phyloP scores from a whole-genome alignment of 306 rosid genomes.

The Cicer bijugum region DNA sequence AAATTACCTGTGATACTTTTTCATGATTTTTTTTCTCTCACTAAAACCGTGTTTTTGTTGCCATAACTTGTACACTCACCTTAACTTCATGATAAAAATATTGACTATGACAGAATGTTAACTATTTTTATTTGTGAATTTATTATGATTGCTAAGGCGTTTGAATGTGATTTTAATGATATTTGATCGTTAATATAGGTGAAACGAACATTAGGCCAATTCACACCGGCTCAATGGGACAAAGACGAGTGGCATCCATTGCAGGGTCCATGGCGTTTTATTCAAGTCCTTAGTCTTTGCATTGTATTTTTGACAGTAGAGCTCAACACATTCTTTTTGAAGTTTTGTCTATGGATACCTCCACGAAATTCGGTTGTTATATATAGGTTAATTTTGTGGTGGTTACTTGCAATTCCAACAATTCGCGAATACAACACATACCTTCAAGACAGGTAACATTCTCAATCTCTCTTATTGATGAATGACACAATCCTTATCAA shows the following conservation, averaged over 20 bases:
- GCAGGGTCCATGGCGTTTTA: constrained; percentile 96
- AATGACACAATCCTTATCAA: not conserved
- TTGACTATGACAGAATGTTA: not conserved
- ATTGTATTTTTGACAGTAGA: constrained; percentile 88
- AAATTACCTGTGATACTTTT: not conserved
- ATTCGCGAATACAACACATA: constrained; percentile 95
- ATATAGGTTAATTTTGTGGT: constrained; percentile 94
- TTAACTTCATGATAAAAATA: not conserved
- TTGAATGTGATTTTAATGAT: constrained; percentile 17
- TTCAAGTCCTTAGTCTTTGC: constrained; percentile 93
- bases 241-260: constrained; percentile 99
- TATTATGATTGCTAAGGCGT: constrained; percentile 20
- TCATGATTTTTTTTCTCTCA: not conserved
- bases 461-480: constrained; percentile 45
- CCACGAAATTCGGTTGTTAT: constrained; percentile 89
- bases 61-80: not conserved
- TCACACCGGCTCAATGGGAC: constrained; percentile 99
- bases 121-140: not conserved
- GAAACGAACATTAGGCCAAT: constrained; percentile 87
- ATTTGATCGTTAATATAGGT: constrained; percentile 62
- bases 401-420: constrained; percentile 97
- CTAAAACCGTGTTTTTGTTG: not conserved
- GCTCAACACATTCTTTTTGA: constrained; percentile 95
- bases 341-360: constrained; percentile 94
- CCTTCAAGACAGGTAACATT: constrained; percentile 88